Base-by-base conservation (phyloP, 257 asterid species). In the Solanum ossicruentum region DNA sequence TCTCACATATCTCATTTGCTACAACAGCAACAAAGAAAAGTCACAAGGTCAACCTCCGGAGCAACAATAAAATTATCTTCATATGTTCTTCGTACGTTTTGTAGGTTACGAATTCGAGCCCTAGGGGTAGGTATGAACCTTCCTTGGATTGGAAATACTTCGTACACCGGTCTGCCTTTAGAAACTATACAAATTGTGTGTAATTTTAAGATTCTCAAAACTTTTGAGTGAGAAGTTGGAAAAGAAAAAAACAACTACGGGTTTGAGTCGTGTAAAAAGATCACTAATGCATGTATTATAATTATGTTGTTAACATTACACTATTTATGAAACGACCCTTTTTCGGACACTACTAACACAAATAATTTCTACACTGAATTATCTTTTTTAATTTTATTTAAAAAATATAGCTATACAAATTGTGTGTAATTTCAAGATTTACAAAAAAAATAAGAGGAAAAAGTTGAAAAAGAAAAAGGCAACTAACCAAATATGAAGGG, bases 1-100 rank as follows among this genome's bases (percentile, higher is more conserved):
- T 95, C 89, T 95, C 98, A 86, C 97, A 90, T 83, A 95, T 85
- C 85, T 95, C 98, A 87, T 93, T 95, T 78, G 93, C 98, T 95
- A 92, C 91, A 88, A 56, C n/a, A 0, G 51, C 2, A 47, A 47
- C 6, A n/a, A 18, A 61, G 10, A 16, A 54, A 45, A 16, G 18
- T 6, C 15, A 10, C 6, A 9, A 36, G 41, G 1, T 36, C 41
- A 36, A 36, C 41, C 41, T 36, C 0, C 8, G 12, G 21, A 13
- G 21, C n/a, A 66, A 66, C 5, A 5, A 9, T 7, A 28, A 66
- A 66, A 7, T 28, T 66, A 66, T 66, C 10, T 23, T 1, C 15
- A 0, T 63, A 26, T 61, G 2, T 23, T 23, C 23, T n/a, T n/a
- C n/a, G 28, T 26, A 26, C 28, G 1, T 26, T 26, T 26, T 23